Percentiles rank a stretch among this genome's conserved stretches.
Conservation (phyloP, 257 asterid species). For the Nicotiana otophora region DNA sequence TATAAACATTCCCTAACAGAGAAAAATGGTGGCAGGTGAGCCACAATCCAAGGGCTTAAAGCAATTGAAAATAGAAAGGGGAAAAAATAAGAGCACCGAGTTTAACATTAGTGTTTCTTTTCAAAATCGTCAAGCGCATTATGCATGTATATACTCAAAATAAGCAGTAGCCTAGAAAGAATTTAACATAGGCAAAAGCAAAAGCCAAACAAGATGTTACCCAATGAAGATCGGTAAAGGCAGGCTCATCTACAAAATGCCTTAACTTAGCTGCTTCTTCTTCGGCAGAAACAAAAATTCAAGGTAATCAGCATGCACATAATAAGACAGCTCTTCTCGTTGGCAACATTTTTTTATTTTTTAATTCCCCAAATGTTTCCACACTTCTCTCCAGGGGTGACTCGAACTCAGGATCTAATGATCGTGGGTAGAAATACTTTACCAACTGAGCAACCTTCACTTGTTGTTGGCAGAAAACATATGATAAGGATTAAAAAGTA, state of each 20-base stretch:
- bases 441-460: too few species aligned
- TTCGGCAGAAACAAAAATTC: constrained; percentile 41
- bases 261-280: constrained; percentile 78
- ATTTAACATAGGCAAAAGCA: not conserved
- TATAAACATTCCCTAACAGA: constrained; percentile 84
- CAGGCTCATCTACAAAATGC: constrained; percentile 82
- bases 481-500: not conserved
- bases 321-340: not conserved
- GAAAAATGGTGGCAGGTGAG: constrained; percentile 12
- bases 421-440: too few species aligned
- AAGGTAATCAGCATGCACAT: not conserved
- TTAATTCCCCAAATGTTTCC: too few species aligned
- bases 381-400: too few species aligned
- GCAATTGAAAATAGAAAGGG: not conserved
- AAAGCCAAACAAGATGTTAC: constrained; percentile 29
- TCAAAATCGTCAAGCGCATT: not conserved
- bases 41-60: not conserved
- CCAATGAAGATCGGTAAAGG: constrained; percentile 99
- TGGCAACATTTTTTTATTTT: too few species aligned
- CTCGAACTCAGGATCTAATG: too few species aligned
- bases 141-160: not conserved
- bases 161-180: not conserved
- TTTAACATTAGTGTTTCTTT: not conserved
- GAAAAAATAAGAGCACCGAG: not conserved
- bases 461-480: not conserved